Percentiles rank a stretch among this genome's conserved stretches.
These are phyloP conservation scores for Claviceps quebecensis DNA, from an alignment of 2,329 filamentous ascomycete species.

Conservation along the genomic window DNA sequence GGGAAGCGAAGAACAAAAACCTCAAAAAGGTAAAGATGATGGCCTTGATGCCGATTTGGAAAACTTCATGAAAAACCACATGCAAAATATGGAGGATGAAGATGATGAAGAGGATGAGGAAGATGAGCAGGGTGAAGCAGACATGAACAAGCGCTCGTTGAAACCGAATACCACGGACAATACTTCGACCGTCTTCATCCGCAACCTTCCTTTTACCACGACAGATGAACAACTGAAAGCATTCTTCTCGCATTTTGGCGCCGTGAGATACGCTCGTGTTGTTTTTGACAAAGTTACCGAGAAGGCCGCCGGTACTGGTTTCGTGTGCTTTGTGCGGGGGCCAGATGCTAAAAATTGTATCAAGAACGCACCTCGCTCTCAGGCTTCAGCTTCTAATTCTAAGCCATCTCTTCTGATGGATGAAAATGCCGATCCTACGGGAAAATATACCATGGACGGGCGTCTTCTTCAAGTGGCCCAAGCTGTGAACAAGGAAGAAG, in stretches of 20 bases:
- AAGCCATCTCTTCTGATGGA: constrained; percentile 81
- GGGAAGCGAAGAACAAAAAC: constrained; percentile 15
- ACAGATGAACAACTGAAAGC: constrained; percentile 70
- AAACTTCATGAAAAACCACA: constrained; percentile 44
- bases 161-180: constrained; percentile 41
- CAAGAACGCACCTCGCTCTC: constrained; percentile 52
- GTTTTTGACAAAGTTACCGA: constrained; percentile 79
- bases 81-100: constrained; percentile 39
- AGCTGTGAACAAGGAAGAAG: constrained; percentile 74
- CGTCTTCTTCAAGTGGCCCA: constrained; percentile 73
- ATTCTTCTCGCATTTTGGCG: constrained; percentile 80
- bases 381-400: constrained; percentile 31
- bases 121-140: constrained; percentile 30
- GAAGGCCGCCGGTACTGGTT: constrained; percentile 79
- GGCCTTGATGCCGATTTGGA: constrained; percentile 31
- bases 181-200: constrained; percentile 72
- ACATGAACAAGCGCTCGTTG: constrained; percentile 13
- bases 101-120: constrained; percentile 43
- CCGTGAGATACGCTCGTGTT: constrained; percentile 78
- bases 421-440: constrained; percentile 65
- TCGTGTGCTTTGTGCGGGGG: constrained; percentile 77
- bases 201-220: constrained; percentile 82
- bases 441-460: constrained; percentile 80
- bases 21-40: constrained; percentile 19
- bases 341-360: constrained; percentile 68